Evolutionary conservation across 495 filamentous ascomycete genomes (phyloP), one percentile per base, ranked within the genome.

Genomic region (Wilcoxina mikolae): DNA sequence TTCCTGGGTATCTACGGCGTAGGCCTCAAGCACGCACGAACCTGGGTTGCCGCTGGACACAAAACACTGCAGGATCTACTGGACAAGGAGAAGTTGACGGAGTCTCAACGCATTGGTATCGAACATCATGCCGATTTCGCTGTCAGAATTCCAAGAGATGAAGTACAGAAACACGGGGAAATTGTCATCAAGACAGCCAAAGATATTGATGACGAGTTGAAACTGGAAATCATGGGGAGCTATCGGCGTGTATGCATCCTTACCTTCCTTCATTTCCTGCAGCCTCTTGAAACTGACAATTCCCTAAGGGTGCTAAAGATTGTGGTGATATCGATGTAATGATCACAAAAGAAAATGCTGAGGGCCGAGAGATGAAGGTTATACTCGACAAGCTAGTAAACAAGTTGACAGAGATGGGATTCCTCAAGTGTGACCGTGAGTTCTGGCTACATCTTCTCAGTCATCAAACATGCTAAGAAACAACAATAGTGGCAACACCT

Each of bases 1-100:
- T 95, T 95, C 60, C 68, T 85, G 17, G 75, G 80, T 0, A 77
- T 95, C 12, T 95, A 95, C 62, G 85, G 83, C 25, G 89, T 80
- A 22, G 91, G 88, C 3, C 71, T 31, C 18, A 50, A 35, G 27
- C 9, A 25, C n/a, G 90, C 90, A 1, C 75, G 72, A 12, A 78
- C 76, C 59, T 95, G 90, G 91, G 71, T 93, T 17, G 71, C 81
- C 2, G 74, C 83, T 58, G 91, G 91, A 7, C 78, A 82, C 67
- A 78, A 72, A 28, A 84, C 81, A 2, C 71, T 98, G 7, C 75
- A 81, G 1, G 87, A 95, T 64, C 69, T 98, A 1, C 68, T 65
- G 12, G 65, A 71, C 0, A 78, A 79, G 26, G 85, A 78, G 0
- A 66, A 77, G 11, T 71, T 98, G n/a, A 82, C 79, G 0, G 64